Base-by-base conservation (phyloP, 2,329 filamentous ascomycete species). In the Sordariomycetes sp. region DNA sequence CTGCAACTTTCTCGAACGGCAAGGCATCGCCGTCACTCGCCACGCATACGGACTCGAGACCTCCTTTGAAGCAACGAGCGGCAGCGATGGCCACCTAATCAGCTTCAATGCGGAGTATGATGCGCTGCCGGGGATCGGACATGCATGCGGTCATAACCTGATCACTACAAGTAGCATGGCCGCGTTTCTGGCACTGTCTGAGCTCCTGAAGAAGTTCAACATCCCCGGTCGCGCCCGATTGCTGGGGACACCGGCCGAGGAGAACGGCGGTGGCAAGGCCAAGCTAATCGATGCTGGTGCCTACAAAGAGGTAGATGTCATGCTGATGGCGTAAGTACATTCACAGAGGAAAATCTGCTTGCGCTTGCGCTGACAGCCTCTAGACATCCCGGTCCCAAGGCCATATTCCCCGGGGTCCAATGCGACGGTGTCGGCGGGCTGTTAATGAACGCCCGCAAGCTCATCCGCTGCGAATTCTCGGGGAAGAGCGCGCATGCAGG, bases 381-480 rank as follows among this genome's bases (percentile, higher is more conserved):
- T n/a, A n/a, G n/a, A n/a, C n/a, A n/a, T n/a, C n/a, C n/a, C n/a
- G n/a, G n/a, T n/a, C n/a, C n/a, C n/a, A n/a, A n/a, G n/a, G n/a
- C n/a, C n/a, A n/a, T n/a, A n/a, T n/a, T n/a, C 4, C 50, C 51
- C 0, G 47, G 63, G 14, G 61, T 63, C 27, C 42, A 61, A 17
- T 41, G 50, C 5, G 62, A 72, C 37, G 57, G 56, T n/a, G n/a
- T n/a, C 9, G 64, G 68, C 0, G 54, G 72, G 5, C 64, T 71
- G 37, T 59, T 64, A 3, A 75, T 71, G 1, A 63, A 68, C 7
- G 70, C 71, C 4, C 73, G 67, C 43, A 48, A 53, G 8, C 54
- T 58, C 27, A 61, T 75, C 40, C 60, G 59, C 15, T 69, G 68
- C 1, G 64, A n/a, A 16, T 61, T 58, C 34, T 43, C 34, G 6